phyloP scores from a whole-genome alignment of 1,284 basidiomycete species.

The Neotropicomus parvogracilis region DNA sequence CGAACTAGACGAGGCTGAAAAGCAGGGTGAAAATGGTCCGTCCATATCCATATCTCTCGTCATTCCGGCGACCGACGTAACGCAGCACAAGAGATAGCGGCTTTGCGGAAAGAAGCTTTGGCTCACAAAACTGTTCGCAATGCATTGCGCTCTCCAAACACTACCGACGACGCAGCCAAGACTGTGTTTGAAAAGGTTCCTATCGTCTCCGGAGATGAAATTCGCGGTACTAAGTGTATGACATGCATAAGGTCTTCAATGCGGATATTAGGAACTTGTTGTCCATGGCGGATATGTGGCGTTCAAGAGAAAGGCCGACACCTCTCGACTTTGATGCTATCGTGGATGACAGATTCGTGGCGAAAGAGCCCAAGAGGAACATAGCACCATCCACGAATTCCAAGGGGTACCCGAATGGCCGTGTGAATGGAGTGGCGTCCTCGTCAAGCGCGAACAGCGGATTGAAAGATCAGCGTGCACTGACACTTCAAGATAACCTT shows the following conservation, averaged over 20 bases:
- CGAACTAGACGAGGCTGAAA: conserved; percentile 83
- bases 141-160: conserved; percentile 49
- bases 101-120: conserved; percentile 83
- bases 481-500: conserved; percentile 78
- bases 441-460: conserved; percentile 31
- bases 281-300: conserved; percentile 99
- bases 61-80: conserved; percentile 6
- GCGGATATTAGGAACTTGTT: conserved; percentile 87
- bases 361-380: conserved; percentile 18
- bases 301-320: conserved; percentile 76
- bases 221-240: neutral
- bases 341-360: conserved; percentile 55
- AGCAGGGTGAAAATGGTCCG: conserved; percentile 82
- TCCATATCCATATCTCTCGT: neutral
- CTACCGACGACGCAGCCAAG: conserved; percentile 56
- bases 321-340: conserved; percentile 81
- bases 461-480: conserved; percentile 77
- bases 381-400: conserved; percentile 3
- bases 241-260: conserved; percentile 69
- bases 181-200: conserved; percentile 82
- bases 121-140: conserved; percentile 81
- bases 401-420: conserved; percentile 26
- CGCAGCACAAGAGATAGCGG: conserved; percentile 85
- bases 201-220: neutral
- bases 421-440: conserved; percentile 23